Base-by-base conservation (phyloP, 2,329 filamentous ascomycete species). In the Diaporthe vaccinii region DNA sequence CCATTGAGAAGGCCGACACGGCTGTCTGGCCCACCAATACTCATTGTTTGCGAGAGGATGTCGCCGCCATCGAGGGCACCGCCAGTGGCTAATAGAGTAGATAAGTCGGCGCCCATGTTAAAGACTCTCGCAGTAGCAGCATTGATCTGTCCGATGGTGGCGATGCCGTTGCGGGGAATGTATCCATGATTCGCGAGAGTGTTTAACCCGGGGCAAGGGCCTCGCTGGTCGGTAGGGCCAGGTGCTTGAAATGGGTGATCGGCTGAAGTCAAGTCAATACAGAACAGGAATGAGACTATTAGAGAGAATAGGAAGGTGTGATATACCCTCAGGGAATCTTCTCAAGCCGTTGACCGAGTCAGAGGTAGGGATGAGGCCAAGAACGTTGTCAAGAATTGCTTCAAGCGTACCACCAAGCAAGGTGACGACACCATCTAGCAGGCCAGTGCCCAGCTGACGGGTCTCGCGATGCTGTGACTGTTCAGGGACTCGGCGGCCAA, bases 101-200 rank as follows among this genome's bases (percentile, higher is more conserved):
- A 69, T 2, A 77, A 61, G 46, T 77, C 76, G 46, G 67, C 74
- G 22, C 71, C 74, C 76, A 76, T 74, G 9, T 77, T 77, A 53
- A 77, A 77, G 17, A 77, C 71, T 34, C 31, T 51, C 2, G 74
- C 74, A 12, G 76, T 77, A 17, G 65, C 76, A 55, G 72, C 72
- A 58, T 76, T 76, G 12, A 77, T 74, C 51, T 77, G 65, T 10
- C 76, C 74, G 15, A 77, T 62, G 41, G 59, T 77, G 34, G 68
- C 76, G n/a, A 77, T 77, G 6, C 76, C 76, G 17, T 51, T 77
- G 10, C 81, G 79, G 28, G 79, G 79, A n/a, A 84, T 77, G 51
- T 84, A 85, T 3, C 83, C 83, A 71, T 85, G 84, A 72, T 85
- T 85, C 12, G 83, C 83, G 8, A 85, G 73, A 0, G 80, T 80